A percentile compares a stretch with the other conserved stretches of the same genome.
These are phyloP conservation scores for Neurospora intermedia DNA, from an alignment of 495 filamentous ascomycete species.

Conservation along the genomic window DNA sequence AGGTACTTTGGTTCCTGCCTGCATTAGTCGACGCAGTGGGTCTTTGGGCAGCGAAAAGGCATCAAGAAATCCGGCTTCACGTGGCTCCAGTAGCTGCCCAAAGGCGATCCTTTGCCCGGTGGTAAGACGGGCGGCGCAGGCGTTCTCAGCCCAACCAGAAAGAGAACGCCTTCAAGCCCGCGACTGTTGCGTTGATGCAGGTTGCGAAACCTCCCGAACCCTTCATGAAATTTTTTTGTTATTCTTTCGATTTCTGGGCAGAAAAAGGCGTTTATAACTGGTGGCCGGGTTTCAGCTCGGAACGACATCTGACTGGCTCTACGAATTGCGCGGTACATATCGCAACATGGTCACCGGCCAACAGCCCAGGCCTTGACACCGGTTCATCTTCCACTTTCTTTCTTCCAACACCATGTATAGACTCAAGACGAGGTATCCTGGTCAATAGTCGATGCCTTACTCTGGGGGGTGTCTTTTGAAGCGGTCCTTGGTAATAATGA, in stretches of 20 bases:
- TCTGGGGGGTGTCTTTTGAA: not conserved
- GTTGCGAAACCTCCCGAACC: conserved; percentile 4
- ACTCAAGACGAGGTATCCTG: not conserved
- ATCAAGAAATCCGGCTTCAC: conserved; percentile 13
- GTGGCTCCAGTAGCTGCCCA: conserved; percentile 24
- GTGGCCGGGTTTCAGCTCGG: conserved; percentile 6
- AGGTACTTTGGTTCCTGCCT: not conserved
- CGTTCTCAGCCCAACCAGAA: conserved; percentile 23
- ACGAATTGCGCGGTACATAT: not conserved
- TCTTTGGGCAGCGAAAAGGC: conserved; percentile 23
- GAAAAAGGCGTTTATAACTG: conserved; percentile 10
- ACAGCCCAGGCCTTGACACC: not conserved
- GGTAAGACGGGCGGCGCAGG: conserved; percentile 14
- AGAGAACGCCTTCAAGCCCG: not conserved
- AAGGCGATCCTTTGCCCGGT: conserved; percentile 5
- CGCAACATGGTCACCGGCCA: not conserved
- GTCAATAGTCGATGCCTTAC: not conserved
- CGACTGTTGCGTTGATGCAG: conserved; percentile 10
- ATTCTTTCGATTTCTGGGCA: conserved; percentile 8
- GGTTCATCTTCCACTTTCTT: not conserved
- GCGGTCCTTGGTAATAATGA: not conserved
- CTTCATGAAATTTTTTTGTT: conserved; percentile 1
- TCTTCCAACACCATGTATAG: not conserved
- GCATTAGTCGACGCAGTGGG: conserved; percentile 21
- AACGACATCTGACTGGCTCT: conserved; percentile 4